These are phyloP conservation scores for Ogataea henricii DNA, from an alignment of 805 yeast genomes.

Conservation along the genomic window DNA sequence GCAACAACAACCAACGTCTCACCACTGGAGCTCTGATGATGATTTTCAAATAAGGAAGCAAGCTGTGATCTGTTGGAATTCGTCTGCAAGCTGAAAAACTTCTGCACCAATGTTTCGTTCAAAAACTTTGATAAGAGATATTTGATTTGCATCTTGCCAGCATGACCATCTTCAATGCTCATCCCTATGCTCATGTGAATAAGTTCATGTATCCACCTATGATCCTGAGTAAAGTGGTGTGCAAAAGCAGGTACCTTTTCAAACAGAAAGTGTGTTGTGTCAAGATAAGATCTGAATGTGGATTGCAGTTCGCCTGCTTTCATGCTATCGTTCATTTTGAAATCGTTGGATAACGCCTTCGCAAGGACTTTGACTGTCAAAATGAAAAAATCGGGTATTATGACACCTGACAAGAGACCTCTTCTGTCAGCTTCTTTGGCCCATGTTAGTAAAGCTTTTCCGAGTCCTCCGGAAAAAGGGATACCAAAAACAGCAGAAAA, in stretches of 20 bases:
- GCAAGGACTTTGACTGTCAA: not conserved
- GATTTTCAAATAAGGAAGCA: not conserved
- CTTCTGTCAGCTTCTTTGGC: not conserved
- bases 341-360: not conserved
- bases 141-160: not conserved
- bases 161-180: not conserved
- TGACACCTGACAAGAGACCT: not conserved
- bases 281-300: not conserved
- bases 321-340: not conserved
- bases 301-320: not conserved
- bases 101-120: not conserved
- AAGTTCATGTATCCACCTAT: not conserved
- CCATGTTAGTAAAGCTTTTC: not conserved
- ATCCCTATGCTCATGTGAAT: not conserved
- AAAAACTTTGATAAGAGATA: not conserved
- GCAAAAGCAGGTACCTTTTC: slow-evolving; percentile 1
- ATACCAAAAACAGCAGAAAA: slow-evolving; percentile 41
- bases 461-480: slow-evolving; percentile 24
- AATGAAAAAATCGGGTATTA: slow-evolving; percentile 9
- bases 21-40: not conserved
- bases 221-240: not conserved
- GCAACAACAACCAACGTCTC: not conserved
- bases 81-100: not conserved
- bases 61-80: not conserved
- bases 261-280: not conserved